Percentiles rank a stretch among this genome's conserved stretches.
These are phyloP conservation scores for Penicillium sp. DNA, from an alignment of 2,329 filamentous ascomycete species.

Conservation along the genomic window DNA sequence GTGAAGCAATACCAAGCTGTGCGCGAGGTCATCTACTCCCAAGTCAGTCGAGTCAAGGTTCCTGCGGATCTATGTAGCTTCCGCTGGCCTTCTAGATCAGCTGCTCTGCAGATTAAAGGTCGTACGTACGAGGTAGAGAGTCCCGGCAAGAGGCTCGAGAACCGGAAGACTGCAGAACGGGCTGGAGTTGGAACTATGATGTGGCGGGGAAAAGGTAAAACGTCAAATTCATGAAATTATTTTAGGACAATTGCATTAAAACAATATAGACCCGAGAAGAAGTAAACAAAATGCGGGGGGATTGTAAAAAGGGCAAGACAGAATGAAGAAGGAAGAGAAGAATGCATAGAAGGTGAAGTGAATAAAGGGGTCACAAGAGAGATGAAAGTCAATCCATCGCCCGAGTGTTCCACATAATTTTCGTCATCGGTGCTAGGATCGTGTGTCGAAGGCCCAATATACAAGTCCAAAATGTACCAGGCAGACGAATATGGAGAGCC, in stretches of 20 bases:
- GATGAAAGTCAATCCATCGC: conserved; percentile 19
- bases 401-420: conserved; percentile 17
- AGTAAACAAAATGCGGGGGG: conserved; percentile 16
- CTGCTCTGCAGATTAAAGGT: neutral
- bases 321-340: neutral
- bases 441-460: conserved; percentile 9
- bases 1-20: neutral
- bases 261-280: conserved; percentile 29
- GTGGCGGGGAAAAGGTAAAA: neutral
- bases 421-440: conserved; percentile 15
- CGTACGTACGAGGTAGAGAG: conserved; percentile 3
- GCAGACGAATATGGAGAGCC: conserved; percentile 7
- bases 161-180: conserved; percentile 8
- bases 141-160: conserved; percentile 12
- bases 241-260: conserved; percentile 26
- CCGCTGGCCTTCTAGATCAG: neutral
- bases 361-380: conserved; percentile 9
- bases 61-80: conserved; percentile 4
- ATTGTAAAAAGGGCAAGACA: conserved; percentile 8
- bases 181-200: conserved; percentile 1
- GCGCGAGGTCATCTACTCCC: conserved; percentile 12
- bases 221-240: conserved; percentile 18
- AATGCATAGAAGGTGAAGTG: conserved; percentile 9
- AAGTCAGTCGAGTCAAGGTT: conserved; percentile 22
- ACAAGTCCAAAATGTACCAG: conserved; percentile 12